A percentile compares a stretch with the other conserved stretches of the same genome.
phyloP scores from a whole-genome alignment of 805 yeast genomes.

The Suhomyces pyralidae region DNA sequence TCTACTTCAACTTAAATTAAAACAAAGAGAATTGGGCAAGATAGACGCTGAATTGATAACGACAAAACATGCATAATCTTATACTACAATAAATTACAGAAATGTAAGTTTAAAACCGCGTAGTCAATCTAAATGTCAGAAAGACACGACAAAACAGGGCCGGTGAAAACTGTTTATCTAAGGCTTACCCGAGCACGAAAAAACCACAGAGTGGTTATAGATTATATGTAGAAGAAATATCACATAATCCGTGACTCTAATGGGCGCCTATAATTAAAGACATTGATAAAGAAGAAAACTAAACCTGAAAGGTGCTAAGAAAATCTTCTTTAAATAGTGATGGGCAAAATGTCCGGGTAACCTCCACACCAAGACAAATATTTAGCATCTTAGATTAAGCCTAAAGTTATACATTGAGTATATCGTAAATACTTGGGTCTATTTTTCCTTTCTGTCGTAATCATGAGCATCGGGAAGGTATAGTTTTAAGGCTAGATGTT shows the following conservation, averaged over 20 bases:
- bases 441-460: constrained; percentile 41
- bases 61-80: constrained; percentile 5
- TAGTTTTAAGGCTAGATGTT: constrained; percentile 37
- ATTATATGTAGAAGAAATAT: constrained; percentile 44
- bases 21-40: constrained; percentile 56
- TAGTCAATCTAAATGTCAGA: constrained; percentile 43
- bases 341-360: constrained; percentile 8
- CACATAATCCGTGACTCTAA: constrained; percentile 66
- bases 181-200: constrained; percentile 96
- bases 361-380: not conserved
- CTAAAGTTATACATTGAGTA: not conserved
- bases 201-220: constrained; percentile 42
- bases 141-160: constrained; percentile 56
- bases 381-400: not conserved
- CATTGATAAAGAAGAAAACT: constrained; percentile 37
- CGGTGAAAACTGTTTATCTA: constrained; percentile 59
- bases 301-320: constrained; percentile 6
- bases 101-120: constrained; percentile 78
- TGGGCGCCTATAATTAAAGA: constrained; percentile 71
- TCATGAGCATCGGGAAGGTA: constrained; percentile 60
- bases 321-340: constrained; percentile 6
- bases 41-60: constrained; percentile 53
- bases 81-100: not conserved
- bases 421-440: not conserved
- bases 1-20: constrained; percentile 58